Conservation (phyloP, 352 stramenopile species). For the Phytopythium kandeliae region DNA sequence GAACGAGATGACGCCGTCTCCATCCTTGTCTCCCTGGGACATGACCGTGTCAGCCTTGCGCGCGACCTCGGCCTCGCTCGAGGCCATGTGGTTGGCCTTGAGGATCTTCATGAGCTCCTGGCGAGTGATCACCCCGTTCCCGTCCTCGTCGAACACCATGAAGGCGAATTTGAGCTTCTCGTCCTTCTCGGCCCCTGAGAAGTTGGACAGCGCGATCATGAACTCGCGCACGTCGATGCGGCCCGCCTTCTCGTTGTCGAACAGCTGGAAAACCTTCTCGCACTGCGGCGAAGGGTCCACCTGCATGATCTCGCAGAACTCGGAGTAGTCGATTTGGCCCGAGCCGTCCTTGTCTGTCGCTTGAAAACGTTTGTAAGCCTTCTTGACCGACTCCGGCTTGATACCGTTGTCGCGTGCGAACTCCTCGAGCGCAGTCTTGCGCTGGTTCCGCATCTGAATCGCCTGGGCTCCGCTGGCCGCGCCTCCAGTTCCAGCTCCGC, state of each 20-base stretch:
- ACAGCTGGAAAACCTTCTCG: slow-evolving; percentile 93
- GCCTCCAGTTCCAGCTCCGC: slow-evolving; percentile 9
- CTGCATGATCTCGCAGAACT: slow-evolving; percentile 96
- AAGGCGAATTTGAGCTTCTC: slow-evolving; percentile 97
- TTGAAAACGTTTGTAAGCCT: slow-evolving; percentile 95
- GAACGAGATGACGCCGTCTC: slow-evolving; percentile 96
- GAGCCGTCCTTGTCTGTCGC: slow-evolving; percentile 92
- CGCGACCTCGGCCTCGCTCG: slow-evolving; percentile 87
- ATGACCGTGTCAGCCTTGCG: slow-evolving; percentile 97
- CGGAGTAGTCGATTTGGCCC: slow-evolving; percentile 95
- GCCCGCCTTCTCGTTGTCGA: slow-evolving; percentile 91
- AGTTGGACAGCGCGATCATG: slow-evolving; percentile 93
- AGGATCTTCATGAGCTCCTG: slow-evolving; percentile 94
- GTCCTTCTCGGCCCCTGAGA: slow-evolving; percentile 92
- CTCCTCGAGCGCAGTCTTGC: slow-evolving; percentile 88
- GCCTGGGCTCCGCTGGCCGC: slow-evolving; percentile 44
- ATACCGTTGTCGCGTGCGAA: slow-evolving; percentile 94
- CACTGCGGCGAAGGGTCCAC: slow-evolving; percentile 89
- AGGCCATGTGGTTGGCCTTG: slow-evolving; percentile 95
- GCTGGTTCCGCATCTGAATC: slow-evolving; percentile 92
- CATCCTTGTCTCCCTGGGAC: slow-evolving; percentile 94
- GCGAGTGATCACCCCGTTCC: slow-evolving; percentile 93
- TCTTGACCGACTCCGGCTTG: slow-evolving; percentile 95
- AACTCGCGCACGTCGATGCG: slow-evolving; percentile 93
- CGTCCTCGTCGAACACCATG: slow-evolving; percentile 93